Evolutionary conservation across 1,139 yeast genomes (phyloP).

Genomic region (Suhomyces taliae): DNA sequence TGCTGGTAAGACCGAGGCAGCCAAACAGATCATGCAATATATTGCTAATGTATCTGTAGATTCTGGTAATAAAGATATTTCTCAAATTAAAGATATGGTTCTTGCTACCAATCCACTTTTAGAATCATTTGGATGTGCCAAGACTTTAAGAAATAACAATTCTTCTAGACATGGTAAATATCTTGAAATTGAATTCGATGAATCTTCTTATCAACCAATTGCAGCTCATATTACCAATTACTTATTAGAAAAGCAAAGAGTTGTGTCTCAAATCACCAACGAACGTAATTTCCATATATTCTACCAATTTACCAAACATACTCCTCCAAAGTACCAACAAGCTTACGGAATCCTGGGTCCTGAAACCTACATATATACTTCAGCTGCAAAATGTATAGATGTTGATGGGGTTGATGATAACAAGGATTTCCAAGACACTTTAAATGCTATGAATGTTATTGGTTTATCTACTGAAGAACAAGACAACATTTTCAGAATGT

Average conservation of each 20-base stretch:
- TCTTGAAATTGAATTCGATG: slow-evolving; percentile 84
- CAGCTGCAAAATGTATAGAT: slow-evolving; percentile 79
- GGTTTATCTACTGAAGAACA: slow-evolving; percentile 83
- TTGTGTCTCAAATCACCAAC: slow-evolving; percentile 85
- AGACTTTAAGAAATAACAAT: slow-evolving; percentile 92
- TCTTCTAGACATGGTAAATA: slow-evolving; percentile 98
- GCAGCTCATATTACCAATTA: slow-evolving; percentile 97
- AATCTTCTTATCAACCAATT: slow-evolving; percentile 73
- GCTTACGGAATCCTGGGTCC: slow-evolving; percentile 89
- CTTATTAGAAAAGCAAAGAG: slow-evolving; percentile 90
- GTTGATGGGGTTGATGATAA: slow-evolving; percentile 87
- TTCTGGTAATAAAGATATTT: slow-evolving; percentile 45
- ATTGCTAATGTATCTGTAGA: slow-evolving; percentile 76
- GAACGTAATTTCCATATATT: slow-evolving; percentile 98
- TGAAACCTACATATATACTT: slow-evolving; percentile 86
- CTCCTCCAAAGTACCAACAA: slow-evolving; percentile 82
- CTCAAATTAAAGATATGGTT: slow-evolving; percentile 93
- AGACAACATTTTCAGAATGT: slow-evolving; percentile 81
- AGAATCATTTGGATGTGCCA: slow-evolving; percentile 98
- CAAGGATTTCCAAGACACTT: slow-evolving; percentile 75
- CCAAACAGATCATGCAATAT: slow-evolving; percentile 97
- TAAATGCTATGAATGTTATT: slow-evolving; percentile 83
- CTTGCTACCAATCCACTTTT: slow-evolving; percentile 94
- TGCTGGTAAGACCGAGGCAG: slow-evolving; percentile 99
- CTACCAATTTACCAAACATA: slow-evolving; percentile 92